Evolutionary conservation across 2,329 filamentous ascomycete species (phyloP), one percentile per base, ranked within the genome.

Genomic region (Diaporthe caulivora): DNA sequence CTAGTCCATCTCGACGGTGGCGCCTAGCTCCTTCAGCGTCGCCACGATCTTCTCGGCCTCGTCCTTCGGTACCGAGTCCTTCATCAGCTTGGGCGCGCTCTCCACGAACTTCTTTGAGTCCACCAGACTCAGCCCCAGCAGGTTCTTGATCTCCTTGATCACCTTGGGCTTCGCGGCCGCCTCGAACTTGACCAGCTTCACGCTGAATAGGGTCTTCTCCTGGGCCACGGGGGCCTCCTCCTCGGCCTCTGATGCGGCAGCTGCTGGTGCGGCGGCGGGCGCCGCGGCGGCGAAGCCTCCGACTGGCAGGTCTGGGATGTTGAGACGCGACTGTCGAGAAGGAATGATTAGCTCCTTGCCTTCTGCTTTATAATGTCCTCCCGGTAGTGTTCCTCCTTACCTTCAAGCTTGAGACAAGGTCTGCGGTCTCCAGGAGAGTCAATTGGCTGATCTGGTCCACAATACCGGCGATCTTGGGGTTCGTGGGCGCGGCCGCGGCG

Each of bases 21-120:
- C 97, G 77, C 97, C 97, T 75, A 99, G 87, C 78, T 90, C 95
- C 91, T 98, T 98, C 88, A 99, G 90, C 54, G 94, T 92, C 84
- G 94, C 94, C 74, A 99, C 77, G 81, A 99, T 98, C 92, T 99
- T 99, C 90, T 98, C 96, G 10, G 95, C 95, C 84, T 99, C 97
- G 82, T 99, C 97, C 91, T 99, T 99, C 77, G 96, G 94, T 78
- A 99, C 95, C 68, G 94, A 95, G 87, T 99, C 97, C 92, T 98
- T 98, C 94, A 99, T 94, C 84, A 94, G 87, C 93, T 99, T 99
- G 77, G 97, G 97, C 78, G 94, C 95, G 82, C 94, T 95, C 90
- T 99, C 97, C 78, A 99, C 97, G 81, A 99, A 99, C 89, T 99
- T 99, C 93, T 99, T 99, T 87, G 94, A 97, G 86, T 99, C 97